Base-by-base conservation (phyloP, 306 rosid species). In the Prunus mume region DNA sequence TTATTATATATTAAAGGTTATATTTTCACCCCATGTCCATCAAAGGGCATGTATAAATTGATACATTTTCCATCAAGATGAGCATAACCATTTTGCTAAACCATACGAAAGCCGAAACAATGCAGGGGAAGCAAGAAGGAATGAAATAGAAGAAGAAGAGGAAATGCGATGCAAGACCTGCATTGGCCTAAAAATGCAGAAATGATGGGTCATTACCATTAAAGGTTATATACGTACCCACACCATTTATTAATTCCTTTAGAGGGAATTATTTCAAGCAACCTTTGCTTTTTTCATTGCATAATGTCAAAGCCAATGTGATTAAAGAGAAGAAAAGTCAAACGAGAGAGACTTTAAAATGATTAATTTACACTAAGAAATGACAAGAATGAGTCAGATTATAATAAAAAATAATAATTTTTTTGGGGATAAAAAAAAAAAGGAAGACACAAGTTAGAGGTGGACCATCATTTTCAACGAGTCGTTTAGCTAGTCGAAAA, bases 251-350 rank as follows among this genome's bases (percentile, higher is more conserved):
- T 52, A 83, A 83, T 57, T 67, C 71, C 41, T 73, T 66, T 70
- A 43, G 61, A 76, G 75, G 65, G 73, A 47, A 78, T 76, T 34
- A 68, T 83, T 87, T 87, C 78, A 43, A 65, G 46, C 51, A 49
- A 51, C 85, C 73, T 86, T 84, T 73, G 69, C 76, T 69, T 70
- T 75, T 22, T 78, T 14, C 73, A 73, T 77, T 54, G 65, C 78
- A 78, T 60, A 64, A 32, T 76, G 84, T 83, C 75, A 61, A 89
- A 85, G 76, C 76, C 47, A 71, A 55, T 41, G 67, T 52, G 76
- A 65, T 62, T 28, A 54, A 72, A 77, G 75, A 69, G 78, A 73
- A 73, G 71, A 73, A 73, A 84, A 82, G 87, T 87, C 87, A 90
- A 84, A 86, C 74, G 82, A 60, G 45, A 52, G 73, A 76, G 64